phyloP scores from a whole-genome alignment of 1,284 basidiomycete genomes.

The Ceratobasidium papillatum region DNA sequence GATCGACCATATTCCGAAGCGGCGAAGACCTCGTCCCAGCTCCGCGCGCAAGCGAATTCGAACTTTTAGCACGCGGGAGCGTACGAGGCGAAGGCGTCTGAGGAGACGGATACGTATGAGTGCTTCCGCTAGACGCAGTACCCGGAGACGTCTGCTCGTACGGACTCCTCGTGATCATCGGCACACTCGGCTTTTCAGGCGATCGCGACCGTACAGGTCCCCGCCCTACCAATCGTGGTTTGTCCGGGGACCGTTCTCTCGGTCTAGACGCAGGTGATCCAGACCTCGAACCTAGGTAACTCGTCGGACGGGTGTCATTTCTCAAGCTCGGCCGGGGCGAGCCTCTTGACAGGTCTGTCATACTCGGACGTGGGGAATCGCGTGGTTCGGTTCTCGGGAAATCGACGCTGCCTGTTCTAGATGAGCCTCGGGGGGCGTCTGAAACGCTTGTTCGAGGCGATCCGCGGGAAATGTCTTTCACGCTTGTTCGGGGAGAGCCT shows the following conservation, averaged over 20 bases:
- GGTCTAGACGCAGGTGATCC: conserved; percentile 4
- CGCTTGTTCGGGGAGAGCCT: neutral
- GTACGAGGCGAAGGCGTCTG: neutral
- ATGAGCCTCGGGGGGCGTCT: neutral
- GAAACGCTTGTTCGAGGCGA: conserved; percentile 22
- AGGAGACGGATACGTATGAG: conserved; percentile 5
- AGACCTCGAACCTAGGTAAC: neutral
- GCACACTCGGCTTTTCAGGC: conserved; percentile 2
- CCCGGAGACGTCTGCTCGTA: conserved; percentile 14
- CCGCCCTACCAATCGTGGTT: neutral
- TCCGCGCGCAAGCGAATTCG: conserved; percentile 24
- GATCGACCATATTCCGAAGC: conserved; percentile 4
- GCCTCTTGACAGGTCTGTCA: conserved; percentile 12
- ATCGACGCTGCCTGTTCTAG: neutral
- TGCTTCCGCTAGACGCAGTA: neutral
- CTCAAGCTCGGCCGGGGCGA: conserved; percentile 29
- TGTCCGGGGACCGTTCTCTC: conserved; percentile 21
- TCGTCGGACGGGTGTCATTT: neutral
- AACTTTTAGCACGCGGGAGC: conserved; percentile 4
- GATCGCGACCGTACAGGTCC: conserved; percentile 8
- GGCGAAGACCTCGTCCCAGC: conserved; percentile 9
- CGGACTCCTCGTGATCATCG: conserved; percentile 13
- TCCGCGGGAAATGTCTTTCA: neutral
- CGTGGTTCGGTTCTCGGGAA: conserved; percentile 17
- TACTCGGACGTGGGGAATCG: conserved; percentile 21